These are phyloP conservation scores for Penicillium sclerotiorum DNA, from an alignment of 2,329 filamentous ascomycete species.

Conservation along the genomic window DNA sequence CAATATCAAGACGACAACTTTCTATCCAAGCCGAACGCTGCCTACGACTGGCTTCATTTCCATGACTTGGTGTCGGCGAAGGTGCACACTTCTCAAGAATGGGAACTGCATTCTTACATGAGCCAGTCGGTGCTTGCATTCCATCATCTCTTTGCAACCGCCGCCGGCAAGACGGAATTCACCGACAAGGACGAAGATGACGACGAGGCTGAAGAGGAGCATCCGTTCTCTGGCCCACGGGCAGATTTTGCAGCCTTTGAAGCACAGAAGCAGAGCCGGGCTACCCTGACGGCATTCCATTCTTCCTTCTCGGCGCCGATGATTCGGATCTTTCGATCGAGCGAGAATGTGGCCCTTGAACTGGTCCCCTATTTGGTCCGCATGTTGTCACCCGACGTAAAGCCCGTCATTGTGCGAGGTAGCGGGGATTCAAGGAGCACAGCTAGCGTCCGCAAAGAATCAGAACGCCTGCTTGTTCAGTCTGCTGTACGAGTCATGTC, in stretches of 20 bases:
- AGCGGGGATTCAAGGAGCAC: conserved; percentile 66
- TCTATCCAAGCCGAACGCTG: conserved; percentile 80
- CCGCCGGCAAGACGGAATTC: conserved; percentile 52
- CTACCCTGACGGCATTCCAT: conserved; percentile 73
- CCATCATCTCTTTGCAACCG: conserved; percentile 84
- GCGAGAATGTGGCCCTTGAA: conserved; percentile 76
- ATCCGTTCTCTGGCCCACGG: conserved; percentile 78
- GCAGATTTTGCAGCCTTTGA: conserved; percentile 84
- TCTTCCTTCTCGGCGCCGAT: conserved; percentile 71
- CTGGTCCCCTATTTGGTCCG: conserved; percentile 82
- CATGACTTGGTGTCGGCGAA: conserved; percentile 80
- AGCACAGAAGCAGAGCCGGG: conserved; percentile 74
- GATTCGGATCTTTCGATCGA: conserved; percentile 75
- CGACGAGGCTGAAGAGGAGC: conserved; percentile 53
- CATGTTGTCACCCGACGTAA: conserved; percentile 85
- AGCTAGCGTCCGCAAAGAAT: conserved; percentile 85
- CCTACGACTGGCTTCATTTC: conserved; percentile 95
- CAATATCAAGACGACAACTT: conserved; percentile 92
- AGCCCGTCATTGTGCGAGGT: conserved; percentile 81
- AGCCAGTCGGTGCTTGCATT: conserved; percentile 85
- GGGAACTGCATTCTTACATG: conserved; percentile 87
- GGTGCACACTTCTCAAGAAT: conserved; percentile 83
- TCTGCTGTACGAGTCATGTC: conserved; percentile 79
- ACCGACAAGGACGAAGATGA: conserved; percentile 51
- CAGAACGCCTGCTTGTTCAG: conserved; percentile 77